Percentiles rank a stretch among this genome's conserved stretches.
Conservation (phyloP, 441 rosid species). For the Capsella rubella region DNA sequence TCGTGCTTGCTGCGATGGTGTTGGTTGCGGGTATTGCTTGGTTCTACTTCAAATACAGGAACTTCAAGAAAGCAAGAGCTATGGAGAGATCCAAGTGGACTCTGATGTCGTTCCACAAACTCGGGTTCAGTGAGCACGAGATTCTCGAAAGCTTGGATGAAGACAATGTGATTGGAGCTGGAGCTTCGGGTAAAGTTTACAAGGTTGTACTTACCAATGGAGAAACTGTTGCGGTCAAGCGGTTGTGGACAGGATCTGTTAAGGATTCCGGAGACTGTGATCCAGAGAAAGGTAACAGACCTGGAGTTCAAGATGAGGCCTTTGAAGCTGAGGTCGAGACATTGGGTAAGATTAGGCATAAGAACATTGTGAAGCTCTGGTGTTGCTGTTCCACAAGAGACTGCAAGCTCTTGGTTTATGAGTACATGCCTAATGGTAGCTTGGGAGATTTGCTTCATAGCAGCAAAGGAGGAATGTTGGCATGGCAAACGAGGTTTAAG, state of each 20-base stretch:
- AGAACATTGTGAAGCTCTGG: slow-evolving; percentile 96
- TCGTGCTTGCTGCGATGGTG: slow-evolving; percentile 69
- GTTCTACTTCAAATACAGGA: slow-evolving; percentile 83
- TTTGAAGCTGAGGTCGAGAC: slow-evolving; percentile 91
- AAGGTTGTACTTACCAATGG: slow-evolving; percentile 83
- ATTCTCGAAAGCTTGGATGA: slow-evolving; percentile 83
- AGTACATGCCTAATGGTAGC: slow-evolving; percentile 96
- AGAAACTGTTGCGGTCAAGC: slow-evolving; percentile 90
- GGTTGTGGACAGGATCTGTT: slow-evolving; percentile 72
- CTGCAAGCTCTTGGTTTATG: slow-evolving; percentile 91
- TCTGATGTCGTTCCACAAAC: slow-evolving; percentile 90
- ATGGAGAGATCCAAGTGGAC: slow-evolving; percentile 93
- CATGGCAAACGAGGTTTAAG: slow-evolving; percentile 85
- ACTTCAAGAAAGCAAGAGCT: slow-evolving; percentile 64
- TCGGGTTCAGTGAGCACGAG: slow-evolving; percentile 88
- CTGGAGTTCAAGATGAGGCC: slow-evolving; percentile 62
- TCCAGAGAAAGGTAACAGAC: slow-evolving; percentile 70
- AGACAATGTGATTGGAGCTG: slow-evolving; percentile 88
- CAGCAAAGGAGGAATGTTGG: slow-evolving; percentile 78
- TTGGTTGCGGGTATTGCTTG: slow-evolving; percentile 73
- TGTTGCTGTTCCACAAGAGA: slow-evolving; percentile 86
- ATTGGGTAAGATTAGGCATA: slow-evolving; percentile 94
- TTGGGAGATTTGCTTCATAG: slow-evolving; percentile 93
- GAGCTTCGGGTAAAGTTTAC: slow-evolving; percentile 93
- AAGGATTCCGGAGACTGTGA: slow-evolving; percentile 56